These are phyloP conservation scores for Manihot esculenta DNA, from an alignment of 441 rosid species.

Conservation along the genomic window DNA sequence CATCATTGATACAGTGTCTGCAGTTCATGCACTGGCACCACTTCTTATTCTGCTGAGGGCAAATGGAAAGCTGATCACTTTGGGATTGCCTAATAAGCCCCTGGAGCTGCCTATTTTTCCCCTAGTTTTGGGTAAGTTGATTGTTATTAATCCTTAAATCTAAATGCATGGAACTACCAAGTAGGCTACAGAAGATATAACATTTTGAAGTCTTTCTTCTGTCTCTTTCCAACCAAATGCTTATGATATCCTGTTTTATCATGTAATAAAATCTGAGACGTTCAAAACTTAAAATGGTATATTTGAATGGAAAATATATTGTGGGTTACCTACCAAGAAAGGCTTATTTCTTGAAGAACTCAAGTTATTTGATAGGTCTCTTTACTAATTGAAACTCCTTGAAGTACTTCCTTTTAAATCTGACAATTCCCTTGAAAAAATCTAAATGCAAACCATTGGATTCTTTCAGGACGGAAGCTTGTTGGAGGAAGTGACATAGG, in stretches of 20 bases:
- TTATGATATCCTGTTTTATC: neutral
- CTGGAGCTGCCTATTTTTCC: conserved; percentile 71
- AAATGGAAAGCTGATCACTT: conserved; percentile 66
- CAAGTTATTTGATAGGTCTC: neutral
- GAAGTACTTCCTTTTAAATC: neutral
- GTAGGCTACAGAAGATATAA: no score
- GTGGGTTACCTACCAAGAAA: neutral
- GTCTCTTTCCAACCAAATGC: neutral
- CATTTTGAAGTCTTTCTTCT: neutral
- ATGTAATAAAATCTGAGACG: neutral
- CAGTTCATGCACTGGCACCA: conserved; percentile 64
- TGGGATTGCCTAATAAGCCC: conserved; percentile 77
- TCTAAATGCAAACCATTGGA: neutral
- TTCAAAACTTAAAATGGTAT: neutral
- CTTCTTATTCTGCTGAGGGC: conserved; percentile 59
- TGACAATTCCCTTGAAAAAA: neutral
- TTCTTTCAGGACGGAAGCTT: conserved; percentile 55
- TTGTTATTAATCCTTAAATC: neutral
- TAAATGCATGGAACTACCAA: neutral
- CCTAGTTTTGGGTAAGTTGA: conserved; percentile 54
- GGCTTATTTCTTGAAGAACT: neutral
- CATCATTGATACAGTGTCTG: conserved; percentile 79
- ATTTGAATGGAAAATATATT: no score
- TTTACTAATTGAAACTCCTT: neutral
- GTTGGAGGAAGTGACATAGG: conserved; percentile 76